Percentiles rank a stretch among this genome's conserved stretches.
phyloP scores from a whole-genome alignment of 495 filamentous ascomycete species.

The Xylaria sp. region DNA sequence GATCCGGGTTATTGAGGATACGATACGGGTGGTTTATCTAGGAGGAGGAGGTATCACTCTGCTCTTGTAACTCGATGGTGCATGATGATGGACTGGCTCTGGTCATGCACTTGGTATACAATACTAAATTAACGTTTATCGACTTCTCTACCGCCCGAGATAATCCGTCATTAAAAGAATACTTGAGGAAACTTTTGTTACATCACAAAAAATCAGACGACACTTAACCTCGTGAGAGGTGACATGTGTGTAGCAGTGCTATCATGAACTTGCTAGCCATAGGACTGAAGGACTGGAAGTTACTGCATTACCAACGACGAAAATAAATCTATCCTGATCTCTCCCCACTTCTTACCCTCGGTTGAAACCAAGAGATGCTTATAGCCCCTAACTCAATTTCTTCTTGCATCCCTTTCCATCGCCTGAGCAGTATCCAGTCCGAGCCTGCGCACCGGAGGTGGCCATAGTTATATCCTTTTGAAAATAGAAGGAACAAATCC shows the following conservation, averaged over 20 bases:
- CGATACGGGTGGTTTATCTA: not conserved
- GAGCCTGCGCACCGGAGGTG: conserved; percentile 17
- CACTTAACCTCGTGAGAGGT: not conserved
- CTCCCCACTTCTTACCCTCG: not conserved
- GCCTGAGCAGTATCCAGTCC: conserved; percentile 22
- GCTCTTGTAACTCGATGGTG: not conserved
- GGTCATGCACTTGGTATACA: not conserved
- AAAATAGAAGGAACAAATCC: not conserved
- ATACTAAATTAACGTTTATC: conserved; percentile 5
- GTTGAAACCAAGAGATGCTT: not conserved
- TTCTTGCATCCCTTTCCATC: not conserved
- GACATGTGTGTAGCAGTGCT: conserved; percentile 20
- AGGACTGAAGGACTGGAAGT: conserved; percentile 18
- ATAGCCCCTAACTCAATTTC: not conserved
- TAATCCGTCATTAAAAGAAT: not conserved
- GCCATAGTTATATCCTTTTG: conserved; percentile 8
- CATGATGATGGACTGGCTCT: not conserved
- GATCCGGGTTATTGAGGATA: too few species aligned
- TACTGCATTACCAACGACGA: conserved; percentile 3
- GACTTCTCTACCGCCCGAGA: not conserved
- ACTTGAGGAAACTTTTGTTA: not conserved
- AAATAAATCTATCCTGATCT: conserved; percentile 21
- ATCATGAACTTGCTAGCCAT: conserved; percentile 28
- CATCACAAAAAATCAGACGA: conserved; percentile 9
- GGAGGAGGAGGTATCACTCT: not conserved